Evolutionary conservation across 2,329 filamentous ascomycete species (phyloP), one percentile per base, ranked within the genome.

Genomic region (Fusarium albidum): DNA sequence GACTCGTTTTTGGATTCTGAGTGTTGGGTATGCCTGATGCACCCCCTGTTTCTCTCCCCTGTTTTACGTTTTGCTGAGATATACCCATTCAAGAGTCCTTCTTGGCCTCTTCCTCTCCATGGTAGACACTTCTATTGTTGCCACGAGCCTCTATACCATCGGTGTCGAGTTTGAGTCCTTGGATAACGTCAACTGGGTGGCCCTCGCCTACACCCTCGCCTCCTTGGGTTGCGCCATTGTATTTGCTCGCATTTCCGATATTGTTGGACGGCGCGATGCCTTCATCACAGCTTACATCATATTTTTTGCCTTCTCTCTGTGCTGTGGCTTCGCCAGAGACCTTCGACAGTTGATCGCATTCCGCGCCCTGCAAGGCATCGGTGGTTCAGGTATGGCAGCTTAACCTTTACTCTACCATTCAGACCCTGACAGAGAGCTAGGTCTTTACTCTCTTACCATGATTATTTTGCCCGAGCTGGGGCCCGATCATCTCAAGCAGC

Each of bases 81-180:
- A 26, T 37, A 12, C 9, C 9, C n/a, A 18, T 12, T 15, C 17
- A 31, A 84, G 80, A 13, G 69, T 83, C 12, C 78, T 74, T 15
- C 68, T 80, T 6, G 83, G 82, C 4, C 74, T 86, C 1, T 82
- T 85, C 46, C 75, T 87, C 40, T 81, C 84, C 25, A 78, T 85
- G 61, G 67, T 85, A n/a, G 83, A 86, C 66, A 79, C 80, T 2
- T 83, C 83, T 4, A 85, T 87, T 31, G 80, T 87, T 1, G 82
- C 83, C 2, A 86, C 83, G 11, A 81, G 80, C 37, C 68, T 87
- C 9, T 81, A 81, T 61, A 74, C 74, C n/a, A 86, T 86, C 39
- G 80, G 79, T 2, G 66, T 64, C 13, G 80, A 86, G 5, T 82
- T 86, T 39, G 49, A 75, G 10, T 72, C 75, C 12, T 59, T 81